Percentiles rank a stretch among this genome's conserved stretches.
These are phyloP conservation scores for Erigeron philadelphicus DNA, from an alignment of 140 eudicot genomes.

Conservation along the genomic window DNA sequence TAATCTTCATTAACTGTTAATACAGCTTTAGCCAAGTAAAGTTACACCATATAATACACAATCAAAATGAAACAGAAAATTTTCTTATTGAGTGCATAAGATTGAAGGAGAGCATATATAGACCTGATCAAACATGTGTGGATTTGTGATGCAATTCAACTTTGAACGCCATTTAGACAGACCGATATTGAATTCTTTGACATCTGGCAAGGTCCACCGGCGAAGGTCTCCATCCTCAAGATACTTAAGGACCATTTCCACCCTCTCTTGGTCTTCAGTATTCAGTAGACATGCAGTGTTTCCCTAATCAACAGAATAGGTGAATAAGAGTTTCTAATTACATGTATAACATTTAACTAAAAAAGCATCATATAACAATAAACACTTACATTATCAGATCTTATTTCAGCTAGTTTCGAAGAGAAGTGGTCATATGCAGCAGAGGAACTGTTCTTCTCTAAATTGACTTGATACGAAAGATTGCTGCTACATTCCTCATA, in stretches of 20 bases:
- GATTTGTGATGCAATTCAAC: conserved; percentile 76
- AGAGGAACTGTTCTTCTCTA: conserved; percentile 68
- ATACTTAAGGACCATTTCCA: conserved; percentile 61
- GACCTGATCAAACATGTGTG: conserved; percentile 70
- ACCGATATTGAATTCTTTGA: conserved; percentile 63
- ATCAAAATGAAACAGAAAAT: not conserved
- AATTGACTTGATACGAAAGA: conserved; percentile 46
- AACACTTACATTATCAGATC: conserved; percentile 37
- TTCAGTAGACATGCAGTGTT: conserved; percentile 34
- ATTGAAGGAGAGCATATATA: not conserved
- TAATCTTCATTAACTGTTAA: conserved; percentile 57
- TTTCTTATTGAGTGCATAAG: not conserved
- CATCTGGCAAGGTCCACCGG: conserved; percentile 50
- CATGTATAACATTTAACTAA: not conserved
- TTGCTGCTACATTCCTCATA: conserved; percentile 38
- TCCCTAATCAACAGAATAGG: conserved; percentile 32
- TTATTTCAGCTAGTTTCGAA: conserved; percentile 35
- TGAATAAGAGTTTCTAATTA: not conserved
- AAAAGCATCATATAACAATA: not conserved
- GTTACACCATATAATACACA: conserved; percentile 1
- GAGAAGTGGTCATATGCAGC: conserved; percentile 74
- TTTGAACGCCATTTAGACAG: conserved; percentile 66
- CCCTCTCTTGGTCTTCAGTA: conserved; percentile 45
- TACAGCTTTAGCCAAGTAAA: conserved; percentile 19
- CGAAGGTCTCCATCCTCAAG: conserved; percentile 72